Conservation (phyloP, 495 filamentous ascomycete species). For the Podospora tetraspora region DNA sequence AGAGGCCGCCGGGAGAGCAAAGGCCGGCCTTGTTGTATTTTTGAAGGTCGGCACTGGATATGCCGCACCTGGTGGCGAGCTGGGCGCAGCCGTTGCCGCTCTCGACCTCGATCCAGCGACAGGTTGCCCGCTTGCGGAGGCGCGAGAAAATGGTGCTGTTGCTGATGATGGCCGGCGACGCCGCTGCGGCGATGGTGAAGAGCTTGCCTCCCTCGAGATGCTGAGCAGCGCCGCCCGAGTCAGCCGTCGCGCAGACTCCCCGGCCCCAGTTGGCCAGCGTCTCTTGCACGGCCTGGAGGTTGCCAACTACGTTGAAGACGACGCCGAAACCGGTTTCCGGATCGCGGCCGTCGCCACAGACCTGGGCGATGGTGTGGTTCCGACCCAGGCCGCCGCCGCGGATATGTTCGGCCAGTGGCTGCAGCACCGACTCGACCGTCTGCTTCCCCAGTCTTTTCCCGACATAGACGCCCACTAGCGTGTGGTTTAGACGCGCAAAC, state of each 20-base stretch:
- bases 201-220: slow-evolving; percentile 5
- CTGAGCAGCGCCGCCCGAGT: background rate
- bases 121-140: slow-evolving; percentile 5
- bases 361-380: slow-evolving; percentile 4
- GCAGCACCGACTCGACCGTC: slow-evolving; percentile 5
- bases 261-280: too few relatives aligned
- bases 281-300: too few relatives aligned
- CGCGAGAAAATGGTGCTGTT: slow-evolving; percentile 4
- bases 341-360: slow-evolving; percentile 1
- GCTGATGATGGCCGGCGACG: background rate
- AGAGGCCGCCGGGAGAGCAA: slow-evolving; percentile 31
- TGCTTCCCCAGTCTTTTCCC: slow-evolving; percentile 8
- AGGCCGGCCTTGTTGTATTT: slow-evolving; percentile 35
- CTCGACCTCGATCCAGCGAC: slow-evolving; percentile 19
- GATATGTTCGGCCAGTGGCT: slow-evolving; percentile 3
- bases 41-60: slow-evolving; percentile 34
- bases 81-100: slow-evolving; percentile 33
- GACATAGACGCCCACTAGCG: slow-evolving; percentile 7
- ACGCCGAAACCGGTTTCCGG: slow-evolving; percentile 1
- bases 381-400: background rate
- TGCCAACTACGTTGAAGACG: too few relatives aligned
- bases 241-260: too few relatives aligned
- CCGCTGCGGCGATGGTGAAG: slow-evolving; percentile 3
- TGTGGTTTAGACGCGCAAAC: slow-evolving; percentile 10
- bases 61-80: slow-evolving; percentile 38